Evolutionary conservation across 148 eudicot species (phyloP).

Genomic region (Nepenthes mirabilis): DNA sequence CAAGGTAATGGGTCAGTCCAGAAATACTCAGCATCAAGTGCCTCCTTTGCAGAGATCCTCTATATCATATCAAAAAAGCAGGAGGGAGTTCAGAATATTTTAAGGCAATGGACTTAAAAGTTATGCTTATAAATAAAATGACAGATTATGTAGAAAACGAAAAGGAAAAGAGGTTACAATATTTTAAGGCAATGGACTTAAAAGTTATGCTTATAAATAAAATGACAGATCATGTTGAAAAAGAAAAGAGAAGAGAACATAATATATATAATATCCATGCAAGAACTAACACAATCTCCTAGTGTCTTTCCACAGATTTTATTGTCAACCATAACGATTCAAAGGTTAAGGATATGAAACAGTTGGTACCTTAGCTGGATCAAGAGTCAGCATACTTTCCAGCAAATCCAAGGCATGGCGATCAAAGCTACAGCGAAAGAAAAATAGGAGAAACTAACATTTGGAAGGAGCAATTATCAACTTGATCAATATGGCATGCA

Average conservation of each 20-base stretch:
- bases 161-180: neutral
- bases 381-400: conserved; percentile 84
- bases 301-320: too few species aligned
- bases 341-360: neutral
- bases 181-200: neutral
- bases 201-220: neutral
- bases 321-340: too few species aligned
- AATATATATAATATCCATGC: neutral
- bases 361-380: conserved; percentile 63
- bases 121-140: neutral
- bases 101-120: neutral
- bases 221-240: too few species aligned
- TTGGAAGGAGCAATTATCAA: neutral
- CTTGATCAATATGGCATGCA: neutral
- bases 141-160: too few species aligned
- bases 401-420: conserved; percentile 79
- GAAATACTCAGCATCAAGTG: conserved; percentile 92
- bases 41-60: conserved; percentile 86
- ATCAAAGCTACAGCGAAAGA: conserved; percentile 47
- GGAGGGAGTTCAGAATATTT: neutral
- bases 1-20: conserved; percentile 91
- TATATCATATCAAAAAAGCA: conserved; percentile 8
- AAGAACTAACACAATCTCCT: too few species aligned
- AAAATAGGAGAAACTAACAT: neutral
- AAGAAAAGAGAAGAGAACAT: neutral